Conservation (phyloP, 306 rosid genomes). For the Fragaria ananassa region DNA sequence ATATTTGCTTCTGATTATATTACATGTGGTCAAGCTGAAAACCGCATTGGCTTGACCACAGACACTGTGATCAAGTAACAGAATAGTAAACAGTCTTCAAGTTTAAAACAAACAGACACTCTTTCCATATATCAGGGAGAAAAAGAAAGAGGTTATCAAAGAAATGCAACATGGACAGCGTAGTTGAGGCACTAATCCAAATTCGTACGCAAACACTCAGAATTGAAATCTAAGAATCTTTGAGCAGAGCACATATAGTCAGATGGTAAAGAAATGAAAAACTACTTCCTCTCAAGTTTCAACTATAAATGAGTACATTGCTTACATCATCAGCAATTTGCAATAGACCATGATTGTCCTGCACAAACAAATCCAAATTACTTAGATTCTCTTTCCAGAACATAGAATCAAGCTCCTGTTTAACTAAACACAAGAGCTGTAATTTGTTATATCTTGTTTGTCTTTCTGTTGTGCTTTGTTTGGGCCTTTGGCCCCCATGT, state of each 20-base stretch:
- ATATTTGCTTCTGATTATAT: background rate
- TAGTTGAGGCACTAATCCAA: background rate
- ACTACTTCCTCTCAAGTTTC: background rate
- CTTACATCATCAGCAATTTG: slow-evolving; percentile 96
- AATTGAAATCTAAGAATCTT: background rate
- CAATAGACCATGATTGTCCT: slow-evolving; percentile 65
- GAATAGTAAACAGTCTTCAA: background rate
- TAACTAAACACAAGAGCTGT: background rate
- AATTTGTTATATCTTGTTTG: too few species aligned
- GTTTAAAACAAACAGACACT: background rate
- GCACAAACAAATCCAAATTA: slow-evolving; percentile 37
- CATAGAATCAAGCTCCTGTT: slow-evolving; percentile 1
- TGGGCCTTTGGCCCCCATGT: too few species aligned
- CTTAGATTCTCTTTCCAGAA: slow-evolving; percentile 13
- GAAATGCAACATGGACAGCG: background rate
- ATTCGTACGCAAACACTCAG: background rate
- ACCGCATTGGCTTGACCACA: background rate
- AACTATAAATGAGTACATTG: slow-evolving; percentile 5
- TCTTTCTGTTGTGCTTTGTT: too few species aligned
- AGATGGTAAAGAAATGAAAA: slow-evolving; percentile 6
- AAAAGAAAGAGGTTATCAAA: background rate
- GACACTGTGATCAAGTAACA: background rate
- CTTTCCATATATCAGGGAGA: background rate
- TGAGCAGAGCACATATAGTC: background rate
- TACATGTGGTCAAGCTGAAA: background rate